Base-by-base conservation (phyloP, 2,329 filamentous ascomycete genomes). In the Exophiala bonariae region DNA sequence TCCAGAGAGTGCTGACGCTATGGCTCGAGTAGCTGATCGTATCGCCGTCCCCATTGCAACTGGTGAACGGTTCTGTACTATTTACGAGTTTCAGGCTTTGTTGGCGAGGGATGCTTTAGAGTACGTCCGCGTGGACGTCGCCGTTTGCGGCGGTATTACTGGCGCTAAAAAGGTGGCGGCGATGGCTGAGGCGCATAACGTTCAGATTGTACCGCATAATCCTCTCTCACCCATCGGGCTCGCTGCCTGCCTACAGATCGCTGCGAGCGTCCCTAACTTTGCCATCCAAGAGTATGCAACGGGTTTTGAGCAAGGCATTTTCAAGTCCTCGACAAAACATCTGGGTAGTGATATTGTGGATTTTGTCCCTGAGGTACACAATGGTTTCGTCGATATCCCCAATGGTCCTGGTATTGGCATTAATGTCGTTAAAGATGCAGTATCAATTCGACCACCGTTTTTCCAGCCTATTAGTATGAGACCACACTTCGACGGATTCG, bases 211-310 rank as follows among this genome's bases (percentile, higher is more conserved):
- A 13, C 85, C 85, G 2, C 85, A 88, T 55, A 87, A 82, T 55
- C 85, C 85, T 0, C 64, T 87, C 1, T 85, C 85, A 0, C 85
- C 85, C 0, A 82, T 88, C 36, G 83, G 85, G 0, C 70, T 87
- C 11, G 85, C 85, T 1, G 85, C 85, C 0, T 81, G 76, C 46
- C 69, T 87, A n/a, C 85, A 87, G 48, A 76, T 88, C 1, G 81
- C 79, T 16, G 70, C 75, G 23, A 68, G 64, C 10, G 77, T 68
- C 13, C 74, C 72, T 16, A 89, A 83, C 63, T 87, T 84, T 61
- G 77, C 75, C 0, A 87, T 89, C 22, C 80, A 86, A 58, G 85
- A 89, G 64, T 90, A 90, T 61, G 89, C 90, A 56, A 66, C 66
- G 3, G 51, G 52, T 17, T 52, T 52, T 14, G 75, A 76, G 56